phyloP scores from a whole-genome alignment of 192 early-diverging fungal genomes.

The Diversispora epigaea region DNA sequence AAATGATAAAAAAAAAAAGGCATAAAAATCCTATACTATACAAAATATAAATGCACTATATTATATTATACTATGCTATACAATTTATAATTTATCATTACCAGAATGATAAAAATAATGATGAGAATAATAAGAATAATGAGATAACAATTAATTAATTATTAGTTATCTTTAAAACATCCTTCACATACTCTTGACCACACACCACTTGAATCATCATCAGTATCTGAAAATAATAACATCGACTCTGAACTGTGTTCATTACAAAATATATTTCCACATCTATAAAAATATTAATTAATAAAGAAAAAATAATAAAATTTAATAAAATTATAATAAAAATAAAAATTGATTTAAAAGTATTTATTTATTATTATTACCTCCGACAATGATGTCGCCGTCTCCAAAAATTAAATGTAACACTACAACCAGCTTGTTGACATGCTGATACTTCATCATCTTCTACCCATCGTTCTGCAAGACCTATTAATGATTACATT shows the following conservation, averaged over 20 bases:
- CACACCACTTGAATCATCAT: slow-evolving; percentile 30
- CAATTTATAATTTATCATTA: no score
- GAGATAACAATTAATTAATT: neutral
- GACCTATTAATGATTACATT: neutral
- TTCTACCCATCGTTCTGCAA: slow-evolving; percentile 31
- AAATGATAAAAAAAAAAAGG: no score
- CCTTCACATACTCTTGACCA: slow-evolving; percentile 33
- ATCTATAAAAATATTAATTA: slow-evolving; percentile 18
- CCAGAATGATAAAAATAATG: no score
- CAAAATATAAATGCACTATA: no score
- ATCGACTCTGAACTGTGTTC: slow-evolving; percentile 27
- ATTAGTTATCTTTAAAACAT: slow-evolving; percentile 27
- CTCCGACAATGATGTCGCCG: slow-evolving; percentile 31
- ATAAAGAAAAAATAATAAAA: neutral
- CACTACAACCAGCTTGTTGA: slow-evolving; percentile 21
- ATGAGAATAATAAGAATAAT: no score
- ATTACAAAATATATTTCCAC: slow-evolving; percentile 30
- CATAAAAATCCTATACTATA: no score
- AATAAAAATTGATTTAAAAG: neutral
- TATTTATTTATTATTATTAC: slow-evolving; percentile 13
- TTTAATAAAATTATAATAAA: neutral
- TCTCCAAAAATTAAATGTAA: slow-evolving; percentile 29
- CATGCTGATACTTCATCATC: slow-evolving; percentile 27
- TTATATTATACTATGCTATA: no score
- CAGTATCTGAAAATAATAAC: slow-evolving; percentile 26